These are phyloP conservation scores for Inga laurina DNA, from an alignment of 306 rosid species.

Conservation along the genomic window DNA sequence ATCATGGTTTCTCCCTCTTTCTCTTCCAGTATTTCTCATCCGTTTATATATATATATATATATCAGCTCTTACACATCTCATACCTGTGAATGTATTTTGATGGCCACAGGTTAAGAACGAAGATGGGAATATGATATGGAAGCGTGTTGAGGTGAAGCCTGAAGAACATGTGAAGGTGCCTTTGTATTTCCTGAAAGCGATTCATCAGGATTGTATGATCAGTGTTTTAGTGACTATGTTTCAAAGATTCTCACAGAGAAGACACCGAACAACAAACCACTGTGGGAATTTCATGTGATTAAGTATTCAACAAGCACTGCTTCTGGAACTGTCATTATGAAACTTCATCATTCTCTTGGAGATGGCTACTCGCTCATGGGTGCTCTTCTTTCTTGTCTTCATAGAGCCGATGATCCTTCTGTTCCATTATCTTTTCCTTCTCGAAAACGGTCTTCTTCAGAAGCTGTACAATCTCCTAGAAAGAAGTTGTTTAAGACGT, in stretches of 20 bases:
- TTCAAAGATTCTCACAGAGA: constrained; percentile 24
- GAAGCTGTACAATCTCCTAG: not conserved
- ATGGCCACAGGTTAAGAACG: constrained; percentile 38
- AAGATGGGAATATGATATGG: constrained; percentile 48
- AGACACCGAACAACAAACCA: constrained; percentile 43
- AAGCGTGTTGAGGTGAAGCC: constrained; percentile 44
- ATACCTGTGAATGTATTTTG: not conserved
- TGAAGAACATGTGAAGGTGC: constrained; percentile 55
- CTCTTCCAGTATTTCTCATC: not conserved
- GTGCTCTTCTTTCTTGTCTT: constrained; percentile 59
- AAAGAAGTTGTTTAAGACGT: not conserved
- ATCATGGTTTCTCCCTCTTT: constrained; percentile 47
- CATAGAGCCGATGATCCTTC: constrained; percentile 58
- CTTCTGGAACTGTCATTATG: constrained; percentile 45
- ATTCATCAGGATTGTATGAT: constrained; percentile 38
- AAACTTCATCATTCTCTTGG: constrained; percentile 64
- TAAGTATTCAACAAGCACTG: constrained; percentile 57
- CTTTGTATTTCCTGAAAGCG: constrained; percentile 35
- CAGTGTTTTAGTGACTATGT: constrained; percentile 43
- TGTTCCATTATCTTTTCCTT: constrained; percentile 61
- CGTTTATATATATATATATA: not conserved
- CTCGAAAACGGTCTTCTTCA: not conserved
- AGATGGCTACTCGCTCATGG: constrained; percentile 67
- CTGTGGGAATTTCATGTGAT: constrained; percentile 59
- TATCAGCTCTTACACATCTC: not conserved